Evolutionary conservation across 345 rosid species (phyloP), one percentile per base, ranked within the genome.

Genomic region (Pelargonium nanum): DNA sequence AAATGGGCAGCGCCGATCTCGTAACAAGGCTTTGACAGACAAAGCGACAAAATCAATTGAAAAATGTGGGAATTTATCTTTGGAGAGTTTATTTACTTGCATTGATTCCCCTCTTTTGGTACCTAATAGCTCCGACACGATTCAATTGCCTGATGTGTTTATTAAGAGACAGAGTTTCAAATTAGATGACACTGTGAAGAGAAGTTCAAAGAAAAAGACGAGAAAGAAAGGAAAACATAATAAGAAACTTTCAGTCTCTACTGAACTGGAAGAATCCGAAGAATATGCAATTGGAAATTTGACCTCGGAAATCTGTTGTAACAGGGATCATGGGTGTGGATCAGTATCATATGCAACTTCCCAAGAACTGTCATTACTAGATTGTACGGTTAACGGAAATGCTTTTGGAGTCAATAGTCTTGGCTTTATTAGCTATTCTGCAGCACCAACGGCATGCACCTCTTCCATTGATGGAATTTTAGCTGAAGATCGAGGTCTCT

Each of bases 211-310:
- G 60, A 75, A 62, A 63, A 74, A 74, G 62, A 60, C 69, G 44
- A 75, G 72, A 66, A 82, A 58, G 75, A 81, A 72, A 65, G 75
- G 74, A 63, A 75, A 65, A 64, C 74, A 63, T 21, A 72, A 68
- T 56, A 73, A 68, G 63, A 77, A 66, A 54, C 53, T 52, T 68
- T 55, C 65, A 16, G 66, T 65, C 28, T 73, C 64, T 8, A 56
- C 59, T 0, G 72, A 53, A 30, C 65, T 72, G 23, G 73, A 72
- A 61, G 53, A 58, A 58, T 65, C 59, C 0, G 69, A 64, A 51
- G 69, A 66, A 21, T 26, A 64, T 54, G 65, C 56, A 8, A 19
- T 0, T 56, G 73, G 57, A 56, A 62, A 67, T 65, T 64, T 59
- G 26, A 61, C 63, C 23, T 63, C 75, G 28, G 70, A 67, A 58